A percentile compares a stretch with the other conserved stretches of the same genome.
phyloP scores from a whole-genome alignment of 495 filamentous ascomycete genomes.

The Aspergillus avenaceus region DNA sequence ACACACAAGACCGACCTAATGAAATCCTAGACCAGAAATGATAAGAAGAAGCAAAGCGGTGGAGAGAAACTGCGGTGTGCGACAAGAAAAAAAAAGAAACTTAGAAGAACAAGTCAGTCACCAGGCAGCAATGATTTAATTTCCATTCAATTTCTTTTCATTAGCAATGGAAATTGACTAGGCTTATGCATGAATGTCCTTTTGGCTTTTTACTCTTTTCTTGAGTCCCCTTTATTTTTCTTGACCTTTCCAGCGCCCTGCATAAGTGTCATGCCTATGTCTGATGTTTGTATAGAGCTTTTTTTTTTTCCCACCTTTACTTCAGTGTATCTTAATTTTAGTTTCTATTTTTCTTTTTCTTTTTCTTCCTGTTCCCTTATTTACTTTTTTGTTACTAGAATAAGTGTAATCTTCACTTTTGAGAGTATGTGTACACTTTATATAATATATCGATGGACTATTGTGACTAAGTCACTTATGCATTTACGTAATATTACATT shows the following conservation, averaged over 20 bases:
- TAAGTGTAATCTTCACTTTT: too few species aligned
- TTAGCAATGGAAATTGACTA: too few species aligned
- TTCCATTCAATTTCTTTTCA: too few species aligned
- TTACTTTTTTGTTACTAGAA: neutral
- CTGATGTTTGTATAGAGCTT: slow-evolving; percentile 6
- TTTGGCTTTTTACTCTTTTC: neutral
- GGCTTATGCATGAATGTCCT: neutral
- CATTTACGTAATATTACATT: too few species aligned
- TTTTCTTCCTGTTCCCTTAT: slow-evolving; percentile 3
- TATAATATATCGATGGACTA: too few species aligned
- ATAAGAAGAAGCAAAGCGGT: neutral
- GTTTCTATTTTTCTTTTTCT: too few species aligned
- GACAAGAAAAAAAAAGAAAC: neutral
- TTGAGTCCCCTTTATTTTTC: neutral
- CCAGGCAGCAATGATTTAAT: neutral
- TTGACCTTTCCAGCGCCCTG: neutral
- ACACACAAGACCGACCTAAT: too few species aligned
- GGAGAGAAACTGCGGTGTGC: neutral
- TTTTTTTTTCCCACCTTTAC: too few species aligned
- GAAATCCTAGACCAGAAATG: neutral
- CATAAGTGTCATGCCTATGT: slow-evolving; percentile 2
- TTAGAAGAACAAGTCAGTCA: neutral
- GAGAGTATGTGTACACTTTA: too few species aligned
- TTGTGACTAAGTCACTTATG: too few species aligned
- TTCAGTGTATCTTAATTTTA: slow-evolving; percentile 5